Percentiles rank a stretch among this genome's conserved stretches.
phyloP scores from a whole-genome alignment of 176 grass and related monocot species.

The Triticum turgidum region DNA sequence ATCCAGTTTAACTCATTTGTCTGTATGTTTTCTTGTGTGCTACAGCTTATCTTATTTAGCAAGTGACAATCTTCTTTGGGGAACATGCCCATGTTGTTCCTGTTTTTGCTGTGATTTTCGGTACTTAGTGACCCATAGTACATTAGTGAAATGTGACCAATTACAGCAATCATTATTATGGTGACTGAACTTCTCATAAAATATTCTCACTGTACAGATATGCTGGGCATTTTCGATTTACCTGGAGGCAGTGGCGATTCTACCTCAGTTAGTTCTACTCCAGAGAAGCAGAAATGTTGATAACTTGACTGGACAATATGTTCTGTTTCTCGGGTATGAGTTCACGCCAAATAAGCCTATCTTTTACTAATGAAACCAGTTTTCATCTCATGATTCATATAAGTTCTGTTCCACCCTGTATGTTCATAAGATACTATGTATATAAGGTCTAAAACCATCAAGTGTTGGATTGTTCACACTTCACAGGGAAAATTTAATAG shows the following conservation, averaged over 20 bases:
- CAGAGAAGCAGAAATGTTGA: slow-evolving; percentile 98
- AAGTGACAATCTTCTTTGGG: background rate
- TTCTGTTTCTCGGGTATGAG: slow-evolving; percentile 85
- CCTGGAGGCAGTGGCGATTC: slow-evolving; percentile 93
- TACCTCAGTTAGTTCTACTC: slow-evolving; percentile 89
- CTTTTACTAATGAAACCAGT: background rate
- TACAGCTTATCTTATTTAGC: background rate
- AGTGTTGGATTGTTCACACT: no score
- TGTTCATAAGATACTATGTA: background rate
- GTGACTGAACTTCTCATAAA: background rate
- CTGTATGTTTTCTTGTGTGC: background rate
- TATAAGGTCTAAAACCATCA: background rate
- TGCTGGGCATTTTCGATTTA: slow-evolving; percentile 97
- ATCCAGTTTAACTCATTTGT: background rate
- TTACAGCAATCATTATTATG: background rate
- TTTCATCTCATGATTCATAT: background rate
- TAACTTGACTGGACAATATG: slow-evolving; percentile 97
- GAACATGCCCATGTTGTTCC: background rate
- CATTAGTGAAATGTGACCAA: background rate
- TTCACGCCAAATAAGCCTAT: slow-evolving; percentile 4
- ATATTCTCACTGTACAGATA: slow-evolving; percentile 44
- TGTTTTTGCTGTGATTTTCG: background rate
- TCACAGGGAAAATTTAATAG: no score
- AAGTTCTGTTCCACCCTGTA: background rate
- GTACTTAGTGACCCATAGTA: background rate